Base-by-base conservation (phyloP, 2,329 filamentous ascomycete species). In the Neofusicoccum kwambonambiense region DNA sequence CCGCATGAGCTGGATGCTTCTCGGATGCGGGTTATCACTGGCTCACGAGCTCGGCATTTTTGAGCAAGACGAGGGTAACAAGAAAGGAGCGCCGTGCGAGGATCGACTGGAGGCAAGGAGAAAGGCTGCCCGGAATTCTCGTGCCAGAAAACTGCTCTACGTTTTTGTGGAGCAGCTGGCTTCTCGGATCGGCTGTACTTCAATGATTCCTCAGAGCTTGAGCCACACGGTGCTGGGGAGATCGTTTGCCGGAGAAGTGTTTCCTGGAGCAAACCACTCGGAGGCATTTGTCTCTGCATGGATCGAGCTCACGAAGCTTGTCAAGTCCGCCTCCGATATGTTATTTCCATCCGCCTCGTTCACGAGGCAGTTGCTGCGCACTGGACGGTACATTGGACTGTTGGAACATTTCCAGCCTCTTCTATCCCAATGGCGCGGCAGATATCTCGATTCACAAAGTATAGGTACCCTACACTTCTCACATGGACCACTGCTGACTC, bases 1-100 rank as follows among this genome's bases (percentile, higher is more conserved):
- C 68, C 80, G 84, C 2, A 86, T 87, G 84, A 86, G 84, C 0
- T 87, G 84, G 84, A 86, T 86, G 81, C 69, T 86, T 19, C 78
- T 87, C 45, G 84, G 84, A 2, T 82, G 81, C 68, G 84, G 82
- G 0, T 69, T 84, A 27, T 83, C 82, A 3, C 74, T 86, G 12
- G 80, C 82, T 1, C 82, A 85, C 61, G 83, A 85, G 67, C 73
- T 85, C 27, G 80, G 83, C 2, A 75, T 86, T n/a, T 81, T 84
- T 66, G 78, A 83, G 57, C 76, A 80, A 37, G 74, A 77, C 42
- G 74, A 74, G 50, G 71, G 68, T 17, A 54, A 17, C 9, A 51
- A 62, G 58, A 51, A 31, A 19, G 37, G 22, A 12, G 37, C 13
- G 15, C 58, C 22, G 7, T 12, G 42, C 5, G 58, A 62, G 19